Evolutionary conservation across 257 asterid genomes (phyloP).

Genomic region (Orobanche coerulescens): DNA sequence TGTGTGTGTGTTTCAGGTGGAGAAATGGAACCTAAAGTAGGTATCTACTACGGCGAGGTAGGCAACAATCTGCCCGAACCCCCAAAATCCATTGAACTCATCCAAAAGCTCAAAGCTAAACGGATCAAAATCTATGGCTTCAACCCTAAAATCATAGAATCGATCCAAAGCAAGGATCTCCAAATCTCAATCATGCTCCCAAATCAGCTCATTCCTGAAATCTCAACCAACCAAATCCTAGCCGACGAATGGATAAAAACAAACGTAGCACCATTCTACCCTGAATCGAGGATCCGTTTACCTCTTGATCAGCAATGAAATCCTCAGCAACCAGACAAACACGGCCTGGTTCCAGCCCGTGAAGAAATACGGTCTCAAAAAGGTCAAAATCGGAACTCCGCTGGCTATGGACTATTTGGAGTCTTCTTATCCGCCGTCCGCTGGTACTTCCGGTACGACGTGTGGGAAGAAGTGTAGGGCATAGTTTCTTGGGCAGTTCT

Average conservation of each 20-base stretch:
- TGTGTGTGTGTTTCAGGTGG: constrained; percentile 37
- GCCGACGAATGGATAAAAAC: constrained; percentile 69
- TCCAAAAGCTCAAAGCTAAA: constrained; percentile 51
- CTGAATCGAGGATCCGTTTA: constrained; percentile 66
- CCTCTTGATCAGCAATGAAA: constrained; percentile 86
- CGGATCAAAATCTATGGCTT: constrained; percentile 75
- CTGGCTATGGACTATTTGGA: constrained; percentile 65
- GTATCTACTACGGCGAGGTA: constrained; percentile 88
- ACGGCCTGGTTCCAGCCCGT: constrained; percentile 79
- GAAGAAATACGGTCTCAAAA: constrained; percentile 41
- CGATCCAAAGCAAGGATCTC: constrained; percentile 50
- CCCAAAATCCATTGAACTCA: constrained; percentile 41
- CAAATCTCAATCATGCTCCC: constrained; percentile 89
- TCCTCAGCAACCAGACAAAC: constrained; percentile 57
- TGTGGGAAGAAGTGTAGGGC: constrained; percentile 41
- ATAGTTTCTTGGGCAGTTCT: too few relatives aligned
- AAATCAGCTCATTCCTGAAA: constrained; percentile 52
- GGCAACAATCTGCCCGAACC: constrained; percentile 77
- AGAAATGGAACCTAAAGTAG: constrained; percentile 41
- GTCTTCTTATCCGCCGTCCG: constrained; percentile 80
- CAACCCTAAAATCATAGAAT: constrained; percentile 51
- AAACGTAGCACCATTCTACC: constrained; percentile 64
- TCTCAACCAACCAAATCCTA: constrained; percentile 51
- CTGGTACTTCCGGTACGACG: constrained; percentile 58
- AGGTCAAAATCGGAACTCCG: constrained; percentile 78